Conservation (phyloP, 495 filamentous ascomycete genomes). For the Peziza echinospora region DNA sequence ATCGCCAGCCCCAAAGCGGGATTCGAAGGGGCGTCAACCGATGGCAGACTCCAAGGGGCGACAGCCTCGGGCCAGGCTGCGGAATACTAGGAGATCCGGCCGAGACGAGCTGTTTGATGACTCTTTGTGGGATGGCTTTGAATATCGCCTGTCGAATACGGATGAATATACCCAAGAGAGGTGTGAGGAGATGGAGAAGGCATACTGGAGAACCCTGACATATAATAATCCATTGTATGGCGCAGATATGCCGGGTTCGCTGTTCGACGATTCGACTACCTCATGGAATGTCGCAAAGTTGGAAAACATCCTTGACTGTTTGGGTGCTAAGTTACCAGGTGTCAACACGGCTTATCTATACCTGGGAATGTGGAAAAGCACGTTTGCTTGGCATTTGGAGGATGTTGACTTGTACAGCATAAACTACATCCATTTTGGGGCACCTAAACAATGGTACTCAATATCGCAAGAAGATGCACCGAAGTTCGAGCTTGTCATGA, state of each 20-base stretch:
- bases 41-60: constrained; percentile 11
- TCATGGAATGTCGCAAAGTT: constrained; percentile 89
- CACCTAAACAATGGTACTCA: constrained; percentile 98
- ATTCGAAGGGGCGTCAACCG: constrained; percentile 25
- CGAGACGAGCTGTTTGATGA: constrained; percentile 42
- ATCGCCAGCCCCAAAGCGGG: not conserved
- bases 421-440: constrained; percentile 97
- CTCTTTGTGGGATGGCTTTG: constrained; percentile 62
- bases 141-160: constrained; percentile 64
- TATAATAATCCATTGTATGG: constrained; percentile 90
- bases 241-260: constrained; percentile 83
- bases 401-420: constrained; percentile 98
- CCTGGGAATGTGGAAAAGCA: constrained; percentile 98
- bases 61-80: constrained; percentile 40
- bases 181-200: constrained; percentile 78
- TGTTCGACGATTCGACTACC: constrained; percentile 76
- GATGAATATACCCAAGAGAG: constrained; percentile 71
- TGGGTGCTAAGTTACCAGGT: constrained; percentile 85
- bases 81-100: constrained; percentile 47
- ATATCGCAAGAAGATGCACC: constrained; percentile 93
- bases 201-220: constrained; percentile 90
- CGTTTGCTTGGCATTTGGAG: constrained; percentile 96
- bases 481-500: constrained; percentile 87
- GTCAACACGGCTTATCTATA: constrained; percentile 99
- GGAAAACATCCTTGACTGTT: constrained; percentile 76